Evolutionary conservation across 345 rosid species (phyloP).

Genomic region (Turnera subulata): DNA sequence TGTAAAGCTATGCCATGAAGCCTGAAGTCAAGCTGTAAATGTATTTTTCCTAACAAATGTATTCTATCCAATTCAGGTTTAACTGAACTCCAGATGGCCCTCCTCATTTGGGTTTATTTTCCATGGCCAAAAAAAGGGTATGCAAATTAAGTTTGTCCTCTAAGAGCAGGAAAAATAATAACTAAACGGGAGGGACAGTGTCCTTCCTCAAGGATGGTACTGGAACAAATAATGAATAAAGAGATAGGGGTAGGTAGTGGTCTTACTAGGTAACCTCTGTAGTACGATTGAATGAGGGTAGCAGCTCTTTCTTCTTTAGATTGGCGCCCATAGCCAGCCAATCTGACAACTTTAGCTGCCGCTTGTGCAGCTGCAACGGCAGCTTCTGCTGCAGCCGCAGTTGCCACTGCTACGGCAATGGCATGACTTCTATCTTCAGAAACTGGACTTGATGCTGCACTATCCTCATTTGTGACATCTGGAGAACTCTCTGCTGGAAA

Average conservation of each 20-base stretch:
- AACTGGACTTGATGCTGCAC: constrained; percentile 44
- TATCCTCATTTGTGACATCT: constrained; percentile 60
- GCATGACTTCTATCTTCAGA: constrained; percentile 70
- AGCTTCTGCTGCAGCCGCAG: constrained; percentile 94
- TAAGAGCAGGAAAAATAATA: no score
- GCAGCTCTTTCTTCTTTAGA: constrained; percentile 85
- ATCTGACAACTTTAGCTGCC: constrained; percentile 82
- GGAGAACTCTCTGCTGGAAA: constrained; percentile 83
- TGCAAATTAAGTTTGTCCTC: no score
- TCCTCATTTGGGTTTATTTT: no score
- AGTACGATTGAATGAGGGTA: constrained; percentile 71
- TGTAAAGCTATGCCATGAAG: no score
- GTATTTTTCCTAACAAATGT: no score
- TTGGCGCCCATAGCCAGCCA: constrained; percentile 80
- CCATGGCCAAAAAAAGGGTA: no score
- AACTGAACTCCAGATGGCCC: no score
- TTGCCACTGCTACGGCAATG: constrained; percentile 82
- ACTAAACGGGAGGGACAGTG: no score
- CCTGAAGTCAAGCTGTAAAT: no score
- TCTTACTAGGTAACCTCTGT: constrained; percentile 84
- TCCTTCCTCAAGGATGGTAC: no score
- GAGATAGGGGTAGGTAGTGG: not conserved
- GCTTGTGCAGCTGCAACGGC: constrained; percentile 96
- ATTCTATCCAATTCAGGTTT: no score
- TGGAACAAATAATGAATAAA: no score